Conservation (phyloP, 2,329 filamentous ascomycete genomes). For the Colletotrichum sp. region DNA sequence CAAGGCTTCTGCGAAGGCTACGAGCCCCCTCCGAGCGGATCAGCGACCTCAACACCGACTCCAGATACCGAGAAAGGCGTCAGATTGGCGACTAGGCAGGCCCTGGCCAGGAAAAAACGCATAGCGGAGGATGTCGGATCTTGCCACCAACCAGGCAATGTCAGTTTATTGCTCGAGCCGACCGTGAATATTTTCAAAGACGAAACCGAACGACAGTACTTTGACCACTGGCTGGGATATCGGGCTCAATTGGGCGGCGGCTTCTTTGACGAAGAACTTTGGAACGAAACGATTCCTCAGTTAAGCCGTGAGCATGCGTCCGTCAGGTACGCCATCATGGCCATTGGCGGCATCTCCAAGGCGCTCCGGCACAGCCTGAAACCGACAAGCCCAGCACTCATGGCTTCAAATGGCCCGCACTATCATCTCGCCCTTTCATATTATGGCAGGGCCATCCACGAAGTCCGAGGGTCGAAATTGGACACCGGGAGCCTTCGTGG, state of each 20-base stretch:
- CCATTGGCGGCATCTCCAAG: slow-evolving; percentile 38
- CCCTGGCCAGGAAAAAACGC: not conserved
- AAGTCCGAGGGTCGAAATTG: slow-evolving; percentile 24
- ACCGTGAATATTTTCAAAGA: slow-evolving; percentile 11
- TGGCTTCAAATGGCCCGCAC: slow-evolving; percentile 15
- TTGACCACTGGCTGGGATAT: slow-evolving; percentile 28
- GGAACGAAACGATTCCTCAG: slow-evolving; percentile 37
- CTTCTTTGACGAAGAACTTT: slow-evolving; percentile 38
- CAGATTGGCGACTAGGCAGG: not conserved
- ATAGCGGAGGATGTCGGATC: not conserved
- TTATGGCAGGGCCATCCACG: slow-evolving; percentile 36
- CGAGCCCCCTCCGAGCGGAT: not conserved
- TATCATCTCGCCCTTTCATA: slow-evolving; percentile 36
- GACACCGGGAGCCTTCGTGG: slow-evolving; percentile 25
- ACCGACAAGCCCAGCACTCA: slow-evolving; percentile 10
- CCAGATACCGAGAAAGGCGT: not conserved
- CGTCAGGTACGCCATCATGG: slow-evolving; percentile 40
- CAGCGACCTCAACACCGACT: not conserved
- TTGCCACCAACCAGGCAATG: not conserved
- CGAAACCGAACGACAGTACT: slow-evolving; percentile 28
- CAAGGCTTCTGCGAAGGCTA: slow-evolving; percentile 38
- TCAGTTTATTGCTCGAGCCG: not conserved
- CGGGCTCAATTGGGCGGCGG: slow-evolving; percentile 28
- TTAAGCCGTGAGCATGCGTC: slow-evolving; percentile 36
- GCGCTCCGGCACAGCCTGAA: slow-evolving; percentile 12